Evolutionary conservation across 805 yeast genomes (phyloP).

Genomic region (Monosporozyma siamensis): DNA sequence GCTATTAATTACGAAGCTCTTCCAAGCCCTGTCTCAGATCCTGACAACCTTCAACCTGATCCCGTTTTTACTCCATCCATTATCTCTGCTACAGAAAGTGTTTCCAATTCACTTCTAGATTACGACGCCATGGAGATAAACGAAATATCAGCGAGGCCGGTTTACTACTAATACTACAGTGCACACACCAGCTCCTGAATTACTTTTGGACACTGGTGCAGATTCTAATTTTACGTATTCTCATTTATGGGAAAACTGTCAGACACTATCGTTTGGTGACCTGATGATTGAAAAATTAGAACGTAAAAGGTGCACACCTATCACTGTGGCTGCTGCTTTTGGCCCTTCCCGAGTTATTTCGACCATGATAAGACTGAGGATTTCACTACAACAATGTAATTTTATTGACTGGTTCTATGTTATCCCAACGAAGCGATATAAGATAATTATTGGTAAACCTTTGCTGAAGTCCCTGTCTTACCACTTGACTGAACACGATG

Average conservation of each 20-base stretch:
- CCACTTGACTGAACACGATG: not conserved
- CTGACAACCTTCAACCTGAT: no score
- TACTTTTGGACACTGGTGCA: not conserved
- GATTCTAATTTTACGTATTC: constrained; percentile 1
- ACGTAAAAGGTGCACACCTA: not conserved
- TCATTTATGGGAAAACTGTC: not conserved
- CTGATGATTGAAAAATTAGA: not conserved
- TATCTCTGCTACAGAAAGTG: no score
- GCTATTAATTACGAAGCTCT: no score
- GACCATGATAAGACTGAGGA: not conserved
- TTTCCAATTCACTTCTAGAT: no score
- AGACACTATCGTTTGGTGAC: not conserved
- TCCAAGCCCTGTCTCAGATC: no score
- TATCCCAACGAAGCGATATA: not conserved
- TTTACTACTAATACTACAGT: no score
- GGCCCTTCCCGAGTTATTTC: not conserved
- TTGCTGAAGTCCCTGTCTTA: not conserved
- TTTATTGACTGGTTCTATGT: not conserved
- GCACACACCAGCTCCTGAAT: no score
- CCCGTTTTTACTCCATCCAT: no score
- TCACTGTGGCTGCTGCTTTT: not conserved
- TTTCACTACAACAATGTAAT: not conserved
- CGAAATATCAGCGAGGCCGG: no score
- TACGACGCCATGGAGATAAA: no score
- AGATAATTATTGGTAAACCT: constrained; percentile 1